These are phyloP conservation scores for Erigeron philadelphicus DNA, from an alignment of 140 eudicot species.

Conservation along the genomic window DNA sequence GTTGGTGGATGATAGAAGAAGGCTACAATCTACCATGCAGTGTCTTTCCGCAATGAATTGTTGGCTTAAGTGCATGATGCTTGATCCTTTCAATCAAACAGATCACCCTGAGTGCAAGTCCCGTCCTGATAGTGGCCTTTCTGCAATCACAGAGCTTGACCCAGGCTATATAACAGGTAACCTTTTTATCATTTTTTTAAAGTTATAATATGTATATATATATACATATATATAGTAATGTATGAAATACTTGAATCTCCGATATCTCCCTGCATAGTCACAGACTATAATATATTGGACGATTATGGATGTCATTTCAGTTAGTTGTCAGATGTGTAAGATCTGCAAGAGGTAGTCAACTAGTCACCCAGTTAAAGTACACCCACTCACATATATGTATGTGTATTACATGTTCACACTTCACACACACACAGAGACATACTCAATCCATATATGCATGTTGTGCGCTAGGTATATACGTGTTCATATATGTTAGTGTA, in stretches of 20 bases:
- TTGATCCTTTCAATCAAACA: slow-evolving; percentile 90
- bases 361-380: no score
- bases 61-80: slow-evolving; percentile 88
- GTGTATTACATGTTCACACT: not conserved
- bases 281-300: no score
- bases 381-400: not conserved
- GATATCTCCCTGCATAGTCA: no score
- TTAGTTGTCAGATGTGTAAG: no score
- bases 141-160: slow-evolving; percentile 92
- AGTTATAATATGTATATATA: not conserved
- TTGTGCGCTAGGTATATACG: not conserved
- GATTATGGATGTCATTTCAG: no score
- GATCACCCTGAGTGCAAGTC: slow-evolving; percentile 91
- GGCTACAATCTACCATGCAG: slow-evolving; percentile 52
- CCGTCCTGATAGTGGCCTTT: slow-evolving; percentile 94
- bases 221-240: not conserved
- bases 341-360: no score
- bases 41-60: slow-evolving; percentile 94
- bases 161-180: slow-evolving; percentile 93
- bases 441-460: not conserved
- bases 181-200: not conserved
- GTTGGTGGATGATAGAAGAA: slow-evolving; percentile 43
- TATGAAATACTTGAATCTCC: not conserved
- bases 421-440: no score
- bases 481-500: not conserved